Base-by-base conservation (phyloP, 805 yeast genomes). In the Kluyveromyces dobzhanskii region DNA sequence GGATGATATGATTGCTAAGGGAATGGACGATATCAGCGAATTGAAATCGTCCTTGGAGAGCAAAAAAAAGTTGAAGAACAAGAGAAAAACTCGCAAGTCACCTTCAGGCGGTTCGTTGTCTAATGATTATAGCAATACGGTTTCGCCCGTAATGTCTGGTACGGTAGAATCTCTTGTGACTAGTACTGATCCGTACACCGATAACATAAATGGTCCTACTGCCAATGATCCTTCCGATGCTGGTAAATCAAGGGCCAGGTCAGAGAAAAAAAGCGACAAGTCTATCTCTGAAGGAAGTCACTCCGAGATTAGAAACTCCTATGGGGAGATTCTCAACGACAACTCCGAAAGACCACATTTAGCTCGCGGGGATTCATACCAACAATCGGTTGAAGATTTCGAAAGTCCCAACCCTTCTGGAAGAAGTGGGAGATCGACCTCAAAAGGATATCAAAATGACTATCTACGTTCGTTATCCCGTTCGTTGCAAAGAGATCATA, bases 291-390 rank as follows among this genome's bases (percentile, higher is more conserved):
- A 32, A 12, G 17, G 18, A 10, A 17, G 14, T 8, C 30, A 25
- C 17, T 19, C 35, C 12, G 29, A 14, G 10, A 51, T 57, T 18
- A 50, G 57, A 33, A 57, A 57, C 43, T 57, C 60, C 2, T 49
- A 51, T 35, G 61, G 61, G 26, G 58, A 56, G 39, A 41, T 46
- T 21, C 54, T 57, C 37, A 40, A 43, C n/a, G 47, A 48, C 39
- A 40, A 46, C 30, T 49, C 53, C 3, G 51, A 51, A 10, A 65
- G 54, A 41, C 86, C 87, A 1, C 85, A 80, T 59, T 65, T 82
- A 50, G 88, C 90, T 2, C 68, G 83, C 44, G 92, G 90, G 27
- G 88, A 80, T 46, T 77, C 87, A 1, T 81, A 81, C 54, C 83
- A 79, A 49, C 65, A 69, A 36, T 75, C 70, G 21, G 51, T 64